Percentiles rank a stretch among this genome's conserved stretches.
phyloP scores from a whole-genome alignment of 371 early-diverging fungal genomes.

The Cladochytrium tenue region DNA sequence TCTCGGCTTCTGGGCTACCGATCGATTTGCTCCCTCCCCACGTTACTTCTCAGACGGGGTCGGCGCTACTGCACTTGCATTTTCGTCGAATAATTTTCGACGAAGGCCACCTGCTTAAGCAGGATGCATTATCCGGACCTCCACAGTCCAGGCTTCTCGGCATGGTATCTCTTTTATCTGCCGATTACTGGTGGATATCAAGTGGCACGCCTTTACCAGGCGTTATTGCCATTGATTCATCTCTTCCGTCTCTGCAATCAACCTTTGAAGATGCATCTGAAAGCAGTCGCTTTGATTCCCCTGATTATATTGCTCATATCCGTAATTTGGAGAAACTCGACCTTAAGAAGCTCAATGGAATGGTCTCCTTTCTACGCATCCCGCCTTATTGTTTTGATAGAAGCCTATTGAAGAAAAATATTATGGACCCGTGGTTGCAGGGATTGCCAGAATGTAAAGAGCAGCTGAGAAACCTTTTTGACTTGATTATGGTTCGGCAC shows the following conservation, averaged over 20 bases:
- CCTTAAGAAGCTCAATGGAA: no score
- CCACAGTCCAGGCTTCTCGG: slow-evolving; percentile 33
- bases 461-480: slow-evolving; percentile 53
- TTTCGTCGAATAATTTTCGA: slow-evolving; percentile 79
- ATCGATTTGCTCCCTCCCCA: not conserved
- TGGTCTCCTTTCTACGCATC: no score
- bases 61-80: slow-evolving; percentile 68
- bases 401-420: not conserved
- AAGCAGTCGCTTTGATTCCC: no score
- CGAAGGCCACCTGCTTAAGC: slow-evolving; percentile 66
- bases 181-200: slow-evolving; percentile 74
- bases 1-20: not conserved
- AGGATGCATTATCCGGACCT: slow-evolving; percentile 5
- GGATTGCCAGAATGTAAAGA: not conserved
- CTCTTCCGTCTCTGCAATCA: no score
- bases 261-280: no score
- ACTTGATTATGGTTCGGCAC: slow-evolving; percentile 69
- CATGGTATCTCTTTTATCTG: slow-evolving; percentile 59
- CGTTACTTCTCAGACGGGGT: slow-evolving; percentile 22
- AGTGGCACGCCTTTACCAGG: slow-evolving; percentile 51
- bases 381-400: no score
- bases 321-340: no score
- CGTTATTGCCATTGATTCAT: no score
- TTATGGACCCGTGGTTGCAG: slow-evolving; percentile 10
- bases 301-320: no score